Evolutionary conservation across 1,284 basidiomycete species (phyloP).

Genomic region (Pyrrhoderma noxium): DNA sequence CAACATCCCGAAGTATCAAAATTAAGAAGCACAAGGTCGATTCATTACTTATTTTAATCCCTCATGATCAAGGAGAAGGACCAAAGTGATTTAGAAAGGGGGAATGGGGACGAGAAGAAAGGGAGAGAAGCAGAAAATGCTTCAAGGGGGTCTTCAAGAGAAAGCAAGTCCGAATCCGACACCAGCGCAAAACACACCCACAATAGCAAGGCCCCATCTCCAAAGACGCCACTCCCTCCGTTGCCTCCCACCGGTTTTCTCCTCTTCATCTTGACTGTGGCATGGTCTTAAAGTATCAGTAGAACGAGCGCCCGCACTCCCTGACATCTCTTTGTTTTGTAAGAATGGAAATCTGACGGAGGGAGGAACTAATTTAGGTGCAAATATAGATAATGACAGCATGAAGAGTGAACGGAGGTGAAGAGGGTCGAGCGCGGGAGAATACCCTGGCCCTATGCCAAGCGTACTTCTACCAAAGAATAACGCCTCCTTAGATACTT

Average conservation of each 20-base stretch:
- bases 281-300: background rate
- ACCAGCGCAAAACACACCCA: conserved; percentile 31
- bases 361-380: conserved; percentile 22
- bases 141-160: conserved; percentile 4
- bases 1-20: too few relatives aligned
- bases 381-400: conserved; percentile 40
- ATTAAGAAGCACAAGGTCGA: too few relatives aligned
- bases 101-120: too few relatives aligned
- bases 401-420: conserved; percentile 41
- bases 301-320: background rate
- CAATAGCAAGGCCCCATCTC: conserved; percentile 26
- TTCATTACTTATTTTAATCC: too few relatives aligned
- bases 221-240: conserved; percentile 17
- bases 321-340: background rate
- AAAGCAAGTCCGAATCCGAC: conserved; percentile 28
- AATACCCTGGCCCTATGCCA: conserved; percentile 12
- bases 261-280: background rate
- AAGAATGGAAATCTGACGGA: background rate
- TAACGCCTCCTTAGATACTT: too few relatives aligned
- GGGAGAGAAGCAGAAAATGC: too few relatives aligned
- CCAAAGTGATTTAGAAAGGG: too few relatives aligned
- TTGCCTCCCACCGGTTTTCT: background rate
- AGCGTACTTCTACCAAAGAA: background rate
- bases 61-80: too few relatives aligned
- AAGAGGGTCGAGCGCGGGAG: conserved; percentile 36